Evolutionary conservation across 805 yeast species (phyloP).

Genomic region (Saturnispora halmiae): DNA sequence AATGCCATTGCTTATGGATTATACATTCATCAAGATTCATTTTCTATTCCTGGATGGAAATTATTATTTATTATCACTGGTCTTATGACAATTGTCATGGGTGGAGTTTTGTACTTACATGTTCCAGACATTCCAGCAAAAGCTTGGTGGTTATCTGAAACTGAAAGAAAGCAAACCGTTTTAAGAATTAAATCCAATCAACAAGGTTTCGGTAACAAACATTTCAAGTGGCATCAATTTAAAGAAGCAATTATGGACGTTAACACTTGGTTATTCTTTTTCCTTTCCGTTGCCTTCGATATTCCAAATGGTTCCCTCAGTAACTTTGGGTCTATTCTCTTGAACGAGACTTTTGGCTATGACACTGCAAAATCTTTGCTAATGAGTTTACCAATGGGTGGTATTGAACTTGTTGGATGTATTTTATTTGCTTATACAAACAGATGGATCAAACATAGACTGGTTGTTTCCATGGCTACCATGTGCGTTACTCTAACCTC

Average conservation of each 20-base stretch:
- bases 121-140: conserved; percentile 47
- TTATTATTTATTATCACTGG: conserved; percentile 45
- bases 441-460: conserved; percentile 20
- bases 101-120: conserved; percentile 26
- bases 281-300: conserved; percentile 23
- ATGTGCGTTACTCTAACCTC: conserved; percentile 12
- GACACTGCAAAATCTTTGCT: conserved; percentile 19
- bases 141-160: conserved; percentile 34
- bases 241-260: conserved; percentile 38
- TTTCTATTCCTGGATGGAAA: conserved; percentile 31
- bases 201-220: conserved; percentile 32
- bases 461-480: conserved; percentile 18
- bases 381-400: conserved; percentile 23
- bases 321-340: conserved; percentile 36
- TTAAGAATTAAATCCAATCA: conserved; percentile 29
- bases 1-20: conserved; percentile 15
- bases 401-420: conserved; percentile 26
- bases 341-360: conserved; percentile 27
- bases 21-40: conserved; percentile 26
- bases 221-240: conserved; percentile 36
- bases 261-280: conserved; percentile 31
- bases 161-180: conserved; percentile 33
- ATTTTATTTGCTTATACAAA: conserved; percentile 25
- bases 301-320: conserved; percentile 26
- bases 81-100: conserved; percentile 35